Percentiles rank a stretch among this genome's conserved stretches.
Conservation (phyloP, 2,329 filamentous ascomycete species). For the Hymenoscyphus linearis region DNA sequence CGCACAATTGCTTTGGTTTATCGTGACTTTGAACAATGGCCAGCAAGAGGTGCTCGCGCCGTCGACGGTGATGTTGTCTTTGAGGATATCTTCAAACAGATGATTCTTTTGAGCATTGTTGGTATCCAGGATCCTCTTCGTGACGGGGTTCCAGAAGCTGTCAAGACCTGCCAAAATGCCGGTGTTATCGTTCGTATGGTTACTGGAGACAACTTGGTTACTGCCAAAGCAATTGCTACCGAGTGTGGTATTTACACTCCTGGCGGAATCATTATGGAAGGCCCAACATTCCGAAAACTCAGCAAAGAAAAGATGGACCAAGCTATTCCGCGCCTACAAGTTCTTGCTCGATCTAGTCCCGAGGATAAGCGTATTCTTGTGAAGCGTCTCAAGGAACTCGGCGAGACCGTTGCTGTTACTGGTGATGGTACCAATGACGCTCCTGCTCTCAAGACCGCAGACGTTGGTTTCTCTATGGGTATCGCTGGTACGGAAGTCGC, state of each 20-base stretch:
- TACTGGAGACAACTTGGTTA: conserved; percentile 67
- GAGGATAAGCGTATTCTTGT: conserved; percentile 66
- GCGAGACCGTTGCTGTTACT: conserved; percentile 61
- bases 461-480: conserved; percentile 65
- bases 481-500: conserved; percentile 60
- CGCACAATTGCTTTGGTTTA: conserved; percentile 72
- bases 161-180: conserved; percentile 60
- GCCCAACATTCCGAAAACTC: conserved; percentile 59
- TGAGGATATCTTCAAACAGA: conserved; percentile 62
- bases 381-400: conserved; percentile 57
- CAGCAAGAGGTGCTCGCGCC: conserved; percentile 50
- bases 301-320: conserved; percentile 53
- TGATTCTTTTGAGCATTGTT: conserved; percentile 68
- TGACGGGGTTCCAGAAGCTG: conserved; percentile 61
- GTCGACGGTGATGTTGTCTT: conserved; percentile 62
- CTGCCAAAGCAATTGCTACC: conserved; percentile 66
- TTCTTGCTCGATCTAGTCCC: conserved; percentile 63
- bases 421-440: conserved; percentile 64
- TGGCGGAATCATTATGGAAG: conserved; percentile 62
- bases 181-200: conserved; percentile 72
- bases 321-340: conserved; percentile 57
- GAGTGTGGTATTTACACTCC: conserved; percentile 59
- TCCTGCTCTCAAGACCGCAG: conserved; percentile 59
- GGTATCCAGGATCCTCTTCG: conserved; percentile 72
- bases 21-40: conserved; percentile 65